These are phyloP conservation scores for Bisporella sp. DNA, from an alignment of 2,329 filamentous ascomycete species.

Conservation along the genomic window DNA sequence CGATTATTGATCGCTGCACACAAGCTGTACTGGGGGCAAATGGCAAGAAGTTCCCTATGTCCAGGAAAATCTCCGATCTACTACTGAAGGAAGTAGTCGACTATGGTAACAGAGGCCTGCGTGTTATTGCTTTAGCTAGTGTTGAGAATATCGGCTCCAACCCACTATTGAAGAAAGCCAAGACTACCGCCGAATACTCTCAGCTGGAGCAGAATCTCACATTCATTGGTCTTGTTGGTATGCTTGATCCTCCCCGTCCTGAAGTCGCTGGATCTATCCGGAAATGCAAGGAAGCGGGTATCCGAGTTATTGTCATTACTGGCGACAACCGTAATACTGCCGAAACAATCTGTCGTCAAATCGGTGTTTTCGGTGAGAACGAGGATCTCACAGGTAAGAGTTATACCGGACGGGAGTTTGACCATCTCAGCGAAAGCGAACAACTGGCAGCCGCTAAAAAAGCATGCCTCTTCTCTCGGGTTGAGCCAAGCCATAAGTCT, in stretches of 20 bases:
- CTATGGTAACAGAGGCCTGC: conserved; percentile 87
- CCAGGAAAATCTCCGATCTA: conserved; percentile 59
- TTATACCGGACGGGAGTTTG: conserved; percentile 92
- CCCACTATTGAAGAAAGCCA: conserved; percentile 65
- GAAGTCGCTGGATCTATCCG: conserved; percentile 82
- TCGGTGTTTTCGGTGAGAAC: conserved; percentile 78
- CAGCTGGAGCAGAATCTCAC: conserved; percentile 92
- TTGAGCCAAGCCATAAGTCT: conserved; percentile 95
- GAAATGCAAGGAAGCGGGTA: conserved; percentile 88
- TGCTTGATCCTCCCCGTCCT: conserved; percentile 92
- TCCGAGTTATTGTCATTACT: conserved; percentile 95
- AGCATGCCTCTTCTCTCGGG: conserved; percentile 90
- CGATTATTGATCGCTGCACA: conserved; percentile 86
- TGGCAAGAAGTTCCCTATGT: conserved; percentile 70
- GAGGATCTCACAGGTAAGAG: conserved; percentile 89
- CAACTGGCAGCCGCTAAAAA: conserved; percentile 77
- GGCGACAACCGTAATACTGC: conserved; percentile 97
- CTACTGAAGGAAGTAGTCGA: conserved; percentile 75
- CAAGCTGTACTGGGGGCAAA: conserved; percentile 70
- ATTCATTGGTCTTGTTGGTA: conserved; percentile 84
- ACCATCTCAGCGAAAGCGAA: conserved; percentile 70
- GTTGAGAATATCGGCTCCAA: conserved; percentile 68
- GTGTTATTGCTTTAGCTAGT: conserved; percentile 88
- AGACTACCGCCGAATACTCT: conserved; percentile 76
- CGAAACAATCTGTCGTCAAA: conserved; percentile 95